Conservation (phyloP, 208 protist species). For the Trypanosoma lewisi region DNA sequence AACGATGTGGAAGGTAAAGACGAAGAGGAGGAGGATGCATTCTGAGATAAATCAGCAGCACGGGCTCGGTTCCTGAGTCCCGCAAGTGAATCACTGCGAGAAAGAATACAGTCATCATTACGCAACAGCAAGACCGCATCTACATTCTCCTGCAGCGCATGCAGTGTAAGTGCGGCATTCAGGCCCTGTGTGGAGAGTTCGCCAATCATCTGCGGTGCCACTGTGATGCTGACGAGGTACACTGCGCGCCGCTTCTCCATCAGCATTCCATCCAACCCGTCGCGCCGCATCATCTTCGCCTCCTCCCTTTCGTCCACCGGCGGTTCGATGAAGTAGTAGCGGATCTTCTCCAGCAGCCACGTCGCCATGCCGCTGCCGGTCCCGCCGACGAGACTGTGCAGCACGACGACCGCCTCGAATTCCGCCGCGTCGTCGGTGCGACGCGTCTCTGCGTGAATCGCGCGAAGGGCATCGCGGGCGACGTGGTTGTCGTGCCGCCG, state of each 20-base stretch:
- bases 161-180: conserved; percentile 73
- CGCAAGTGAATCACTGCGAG: not conserved
- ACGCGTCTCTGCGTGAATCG: conserved; percentile 73
- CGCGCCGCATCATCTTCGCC: conserved; percentile 42
- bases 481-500: conserved; percentile 58
- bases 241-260: conserved; percentile 67
- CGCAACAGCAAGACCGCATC: conserved; percentile 77
- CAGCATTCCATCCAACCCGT: conserved; percentile 74
- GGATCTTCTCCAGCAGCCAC: conserved; percentile 73
- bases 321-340: conserved; percentile 79
- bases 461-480: conserved; percentile 53
- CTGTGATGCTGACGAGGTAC: conserved; percentile 64
- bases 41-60: not conserved
- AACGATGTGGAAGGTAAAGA: no score
- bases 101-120: conserved; percentile 61
- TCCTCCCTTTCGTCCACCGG: conserved; percentile 58
- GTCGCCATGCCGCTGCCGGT: conserved; percentile 84
- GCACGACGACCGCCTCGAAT: conserved; percentile 77
- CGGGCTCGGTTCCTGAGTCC: not conserved
- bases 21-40: not conserved
- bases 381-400: conserved; percentile 86
- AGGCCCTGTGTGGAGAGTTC: conserved; percentile 79
- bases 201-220: conserved; percentile 65
- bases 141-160: conserved; percentile 45
- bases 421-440: conserved; percentile 44